Base-by-base conservation (phyloP, 768 basidiomycete species). In the Hericium rajendrae region DNA sequence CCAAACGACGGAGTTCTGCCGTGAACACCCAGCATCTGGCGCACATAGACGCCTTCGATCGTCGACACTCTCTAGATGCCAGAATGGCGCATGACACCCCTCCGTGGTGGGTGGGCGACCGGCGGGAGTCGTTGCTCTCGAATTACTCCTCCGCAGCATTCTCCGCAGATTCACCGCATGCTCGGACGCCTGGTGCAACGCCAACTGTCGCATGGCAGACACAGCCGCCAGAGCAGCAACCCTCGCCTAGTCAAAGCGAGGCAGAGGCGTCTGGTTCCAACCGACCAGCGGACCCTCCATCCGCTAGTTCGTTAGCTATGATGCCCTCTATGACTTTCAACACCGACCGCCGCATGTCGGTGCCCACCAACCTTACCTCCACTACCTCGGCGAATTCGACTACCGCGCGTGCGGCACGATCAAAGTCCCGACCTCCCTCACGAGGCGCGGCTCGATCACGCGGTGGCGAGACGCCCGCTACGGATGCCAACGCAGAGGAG, bases 1-100 rank as follows among this genome's bases (percentile, higher is more conserved):
- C 85, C 51, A 94, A 94, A 70, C 83, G 91, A 62, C 81, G 91
- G 51, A 86, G 89, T 37, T 94, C 92, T 16, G 82, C 86, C 22
- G 80, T 91, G 63, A 91, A 93, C 63, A 84, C 87, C 8, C 82
- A 83, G 57, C 75, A 85, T 53, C 82, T 93, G 63, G 83, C 85
- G 13, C 84, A 87, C 64, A 74, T 91, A 63, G 85, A 80, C 67
- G 72, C 91, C 62, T 81, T 86, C 66, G 88, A 92, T 67, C 85
- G 88, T 53, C 81, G 90, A 59, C 82, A 83, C 66, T 91, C 89
- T 18, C 76, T 84, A 24, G 89, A 91, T 69, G 79, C 84, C 16
- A 79, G 86, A 53, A 61, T 70, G 61, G 20, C 66, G 60, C 28
- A 32, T 51, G 37, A 41, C 18, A 68, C 66, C 54, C 60, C 69